phyloP scores from a whole-genome alignment of 345 rosid species.

The Eutrema yunnanense region DNA sequence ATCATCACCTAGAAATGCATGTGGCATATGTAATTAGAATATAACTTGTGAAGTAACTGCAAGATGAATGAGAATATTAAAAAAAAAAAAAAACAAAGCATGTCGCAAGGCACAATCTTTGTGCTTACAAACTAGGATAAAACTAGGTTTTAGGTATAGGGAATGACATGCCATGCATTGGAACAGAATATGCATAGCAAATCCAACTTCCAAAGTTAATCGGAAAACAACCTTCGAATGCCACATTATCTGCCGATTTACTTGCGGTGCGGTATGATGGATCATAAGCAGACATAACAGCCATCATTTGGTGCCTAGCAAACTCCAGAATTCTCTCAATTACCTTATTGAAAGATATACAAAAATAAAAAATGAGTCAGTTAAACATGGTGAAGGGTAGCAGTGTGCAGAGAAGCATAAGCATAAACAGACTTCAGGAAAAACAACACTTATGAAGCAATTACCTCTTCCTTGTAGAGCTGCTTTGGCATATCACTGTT shows the following conservation, averaged over 20 bases:
- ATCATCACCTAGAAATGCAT: slow-evolving; percentile 59
- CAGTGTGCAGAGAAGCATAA: neutral
- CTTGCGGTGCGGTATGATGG: slow-evolving; percentile 80
- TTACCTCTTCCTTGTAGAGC: slow-evolving; percentile 93
- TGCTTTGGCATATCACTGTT: slow-evolving; percentile 91
- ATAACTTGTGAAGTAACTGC: neutral
- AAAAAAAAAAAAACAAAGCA: neutral
- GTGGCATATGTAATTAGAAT: slow-evolving; percentile 3
- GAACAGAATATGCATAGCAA: slow-evolving; percentile 1
- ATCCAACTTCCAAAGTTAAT: slow-evolving; percentile 14
- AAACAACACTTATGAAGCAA: slow-evolving; percentile 15
- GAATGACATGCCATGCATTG: neutral
- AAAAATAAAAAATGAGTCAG: neutral
- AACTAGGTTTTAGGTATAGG: neutral
- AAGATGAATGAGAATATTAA: neutral
- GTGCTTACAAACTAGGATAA: slow-evolving; percentile 2
- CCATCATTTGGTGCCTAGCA: slow-evolving; percentile 82
- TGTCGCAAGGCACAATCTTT: neutral
- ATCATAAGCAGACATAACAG: slow-evolving; percentile 88
- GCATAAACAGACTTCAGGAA: neutral
- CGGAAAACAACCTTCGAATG: slow-evolving; percentile 60
- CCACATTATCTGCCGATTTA: slow-evolving; percentile 68
- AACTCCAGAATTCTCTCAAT: slow-evolving; percentile 97
- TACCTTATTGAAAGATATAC: slow-evolving; percentile 42
- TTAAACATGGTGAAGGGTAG: neutral